These are phyloP conservation scores for Volvox reticuliferus DNA, from an alignment of 139 green algal species.

Conservation along the genomic window DNA sequence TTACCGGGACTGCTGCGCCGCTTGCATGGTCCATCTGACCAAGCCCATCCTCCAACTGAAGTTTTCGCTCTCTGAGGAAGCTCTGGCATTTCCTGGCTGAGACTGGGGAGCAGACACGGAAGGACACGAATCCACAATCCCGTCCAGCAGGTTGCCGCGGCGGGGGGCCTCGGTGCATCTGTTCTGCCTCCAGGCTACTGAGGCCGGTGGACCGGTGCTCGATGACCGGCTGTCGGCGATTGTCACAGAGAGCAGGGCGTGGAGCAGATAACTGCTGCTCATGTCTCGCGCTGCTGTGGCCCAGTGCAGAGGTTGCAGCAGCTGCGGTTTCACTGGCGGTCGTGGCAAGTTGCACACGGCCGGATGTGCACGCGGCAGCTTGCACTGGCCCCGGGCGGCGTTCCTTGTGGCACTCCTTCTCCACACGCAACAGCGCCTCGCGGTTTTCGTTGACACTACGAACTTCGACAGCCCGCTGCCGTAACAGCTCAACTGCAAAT, in stretches of 20 bases:
- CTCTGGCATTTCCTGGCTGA: conserved; percentile 6
- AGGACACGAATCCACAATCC: not conserved
- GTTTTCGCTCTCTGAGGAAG: not conserved
- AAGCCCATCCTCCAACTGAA: too few relatives aligned
- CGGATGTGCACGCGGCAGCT: not conserved
- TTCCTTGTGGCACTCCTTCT: not conserved
- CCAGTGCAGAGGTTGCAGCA: not conserved
- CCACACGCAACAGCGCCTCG: not conserved
- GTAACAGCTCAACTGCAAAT: conserved; percentile 21
- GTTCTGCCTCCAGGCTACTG: not conserved
- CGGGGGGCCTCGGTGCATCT: not conserved
- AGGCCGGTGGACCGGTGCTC: too few relatives aligned
- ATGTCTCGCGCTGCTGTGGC: not conserved
- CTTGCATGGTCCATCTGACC: too few relatives aligned
- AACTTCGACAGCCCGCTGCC: not conserved
- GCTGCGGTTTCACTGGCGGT: not conserved
- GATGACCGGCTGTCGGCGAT: too few relatives aligned
- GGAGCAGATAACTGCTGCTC: not conserved
- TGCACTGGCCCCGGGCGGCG: not conserved
- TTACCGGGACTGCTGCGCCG: too few relatives aligned
- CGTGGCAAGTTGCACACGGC: not conserved
- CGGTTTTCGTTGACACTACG: not conserved
- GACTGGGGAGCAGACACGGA: conserved; percentile 27
- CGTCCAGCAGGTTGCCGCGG: not conserved
- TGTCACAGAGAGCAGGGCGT: too few relatives aligned